phyloP scores from a whole-genome alignment of 805 yeast genomes.

The Candida adriatica region DNA sequence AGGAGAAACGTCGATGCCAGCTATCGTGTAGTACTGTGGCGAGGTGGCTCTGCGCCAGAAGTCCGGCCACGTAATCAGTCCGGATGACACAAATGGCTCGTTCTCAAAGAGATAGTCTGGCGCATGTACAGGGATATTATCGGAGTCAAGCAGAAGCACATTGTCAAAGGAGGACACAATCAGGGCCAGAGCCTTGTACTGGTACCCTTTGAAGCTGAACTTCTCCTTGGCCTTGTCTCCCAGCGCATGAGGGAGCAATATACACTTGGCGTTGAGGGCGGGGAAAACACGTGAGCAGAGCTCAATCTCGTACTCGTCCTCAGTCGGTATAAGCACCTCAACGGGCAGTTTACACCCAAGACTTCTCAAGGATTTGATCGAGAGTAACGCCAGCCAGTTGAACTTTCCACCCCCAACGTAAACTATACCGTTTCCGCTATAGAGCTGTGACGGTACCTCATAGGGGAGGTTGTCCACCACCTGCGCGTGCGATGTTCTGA shows the following conservation, averaged over 20 bases:
- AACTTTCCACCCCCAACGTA: conserved; percentile 59
- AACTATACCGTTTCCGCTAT: conserved; percentile 52
- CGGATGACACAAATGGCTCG: conserved; percentile 46
- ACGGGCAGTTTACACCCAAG: conserved; percentile 53
- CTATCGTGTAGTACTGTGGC: conserved; percentile 65
- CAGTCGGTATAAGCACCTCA: conserved; percentile 62
- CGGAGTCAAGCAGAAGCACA: conserved; percentile 67
- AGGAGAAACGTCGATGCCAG: conserved; percentile 42
- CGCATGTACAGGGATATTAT: conserved; percentile 59
- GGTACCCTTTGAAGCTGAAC: conserved; percentile 55
- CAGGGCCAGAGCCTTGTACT: conserved; percentile 60
- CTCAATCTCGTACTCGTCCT: conserved; percentile 61
- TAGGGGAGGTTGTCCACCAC: conserved; percentile 44
- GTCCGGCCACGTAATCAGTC: conserved; percentile 73
- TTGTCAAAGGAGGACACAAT: conserved; percentile 69
- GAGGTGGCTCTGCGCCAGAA: conserved; percentile 82
- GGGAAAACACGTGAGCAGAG: conserved; percentile 61
- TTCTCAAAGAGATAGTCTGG: conserved; percentile 54
- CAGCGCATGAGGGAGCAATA: conserved; percentile 52
- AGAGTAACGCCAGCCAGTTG: conserved; percentile 47
- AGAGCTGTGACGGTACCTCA: conserved; percentile 36
- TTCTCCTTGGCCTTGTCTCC: conserved; percentile 45
- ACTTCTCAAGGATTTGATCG: conserved; percentile 41
- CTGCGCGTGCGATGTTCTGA: conserved; percentile 40
- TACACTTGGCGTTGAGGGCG: conserved; percentile 54